Evolutionary conservation across 768 basidiomycete genomes (phyloP).

Genomic region (Boletus sensibilis): DNA sequence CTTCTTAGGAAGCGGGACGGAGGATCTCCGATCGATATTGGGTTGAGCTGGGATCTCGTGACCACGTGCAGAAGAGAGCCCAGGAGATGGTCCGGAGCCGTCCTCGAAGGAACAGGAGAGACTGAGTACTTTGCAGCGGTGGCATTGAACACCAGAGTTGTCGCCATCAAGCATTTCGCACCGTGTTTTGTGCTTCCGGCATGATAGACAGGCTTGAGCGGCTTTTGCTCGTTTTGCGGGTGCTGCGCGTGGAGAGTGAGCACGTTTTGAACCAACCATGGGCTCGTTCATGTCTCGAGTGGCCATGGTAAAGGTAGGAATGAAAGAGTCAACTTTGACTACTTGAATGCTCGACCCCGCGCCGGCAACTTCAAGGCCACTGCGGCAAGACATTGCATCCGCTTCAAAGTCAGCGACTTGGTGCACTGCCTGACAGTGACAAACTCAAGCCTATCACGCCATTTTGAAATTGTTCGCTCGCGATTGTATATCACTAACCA

Average conservation of each 20-base stretch:
- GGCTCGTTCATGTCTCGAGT: slow-evolving; percentile 22
- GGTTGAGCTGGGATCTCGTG: slow-evolving; percentile 23
- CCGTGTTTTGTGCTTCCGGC: slow-evolving; percentile 48
- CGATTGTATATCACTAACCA: not conserved
- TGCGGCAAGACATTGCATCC: slow-evolving; percentile 13
- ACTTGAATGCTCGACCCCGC: slow-evolving; percentile 8
- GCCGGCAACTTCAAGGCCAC: slow-evolving; percentile 9
- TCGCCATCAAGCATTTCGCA: slow-evolving; percentile 49
- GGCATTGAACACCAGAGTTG: slow-evolving; percentile 40
- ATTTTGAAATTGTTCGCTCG: not conserved
- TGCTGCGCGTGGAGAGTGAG: slow-evolving; percentile 29
- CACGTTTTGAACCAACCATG: slow-evolving; percentile 29
- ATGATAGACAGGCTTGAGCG: slow-evolving; percentile 45
- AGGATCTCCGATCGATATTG: slow-evolving; percentile 25
- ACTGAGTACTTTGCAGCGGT: slow-evolving; percentile 49
- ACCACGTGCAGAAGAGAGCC: slow-evolving; percentile 16
- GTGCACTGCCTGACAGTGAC: not conserved
- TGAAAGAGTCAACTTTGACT: not conserved
- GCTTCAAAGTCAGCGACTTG: slow-evolving; percentile 29
- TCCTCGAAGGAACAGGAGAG: slow-evolving; percentile 48
- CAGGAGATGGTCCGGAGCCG: slow-evolving; percentile 15
- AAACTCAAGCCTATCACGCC: slow-evolving; percentile 4
- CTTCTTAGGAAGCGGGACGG: slow-evolving; percentile 21
- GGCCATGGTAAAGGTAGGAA: slow-evolving; percentile 15
- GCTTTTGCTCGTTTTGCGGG: slow-evolving; percentile 43